Percentiles rank a stretch among this genome's conserved stretches.
Evolutionary conservation across 139 green algal genomes (phyloP).

Genomic region (Zygnema cylindricum): DNA sequence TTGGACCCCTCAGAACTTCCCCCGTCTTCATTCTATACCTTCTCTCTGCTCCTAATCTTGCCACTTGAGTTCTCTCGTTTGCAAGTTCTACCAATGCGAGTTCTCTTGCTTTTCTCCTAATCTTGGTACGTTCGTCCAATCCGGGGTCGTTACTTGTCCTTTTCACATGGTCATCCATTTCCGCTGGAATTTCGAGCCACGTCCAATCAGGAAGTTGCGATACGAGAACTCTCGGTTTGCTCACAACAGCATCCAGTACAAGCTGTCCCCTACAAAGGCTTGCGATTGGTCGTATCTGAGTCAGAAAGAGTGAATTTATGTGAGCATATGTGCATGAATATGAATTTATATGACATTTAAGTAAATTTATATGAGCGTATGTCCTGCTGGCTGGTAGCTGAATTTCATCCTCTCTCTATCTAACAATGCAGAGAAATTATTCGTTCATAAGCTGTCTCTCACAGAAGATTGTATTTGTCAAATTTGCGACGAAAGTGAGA

Average conservation of each 20-base stretch:
- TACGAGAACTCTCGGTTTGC: slow-evolving; percentile 4
- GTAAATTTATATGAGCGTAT: too few species aligned
- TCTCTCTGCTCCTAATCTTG: not conserved
- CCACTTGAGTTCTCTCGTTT: slow-evolving; percentile 7
- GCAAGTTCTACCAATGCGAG: not conserved
- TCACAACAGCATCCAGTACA: slow-evolving; percentile 31
- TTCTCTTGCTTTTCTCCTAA: slow-evolving; percentile 28
- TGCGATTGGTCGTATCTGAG: slow-evolving; percentile 5
- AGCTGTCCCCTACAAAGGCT: slow-evolving; percentile 19
- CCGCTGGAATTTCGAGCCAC: slow-evolving; percentile 39
- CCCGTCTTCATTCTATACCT: not conserved
- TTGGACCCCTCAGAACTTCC: not conserved
- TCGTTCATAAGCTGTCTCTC: too few species aligned
- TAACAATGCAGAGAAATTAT: too few species aligned
- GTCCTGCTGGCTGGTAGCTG: too few species aligned
- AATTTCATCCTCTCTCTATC: too few species aligned
- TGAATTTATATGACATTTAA: too few species aligned
- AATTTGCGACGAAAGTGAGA: too few species aligned
- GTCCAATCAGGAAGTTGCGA: slow-evolving; percentile 38
- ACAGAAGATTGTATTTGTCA: too few species aligned
- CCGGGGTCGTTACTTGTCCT: not conserved
- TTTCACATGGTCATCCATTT: slow-evolving; percentile 13
- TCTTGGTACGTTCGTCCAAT: not conserved
- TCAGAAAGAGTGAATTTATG: not conserved
- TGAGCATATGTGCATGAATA: too few species aligned